Base-by-base conservation (phyloP, 352 stramenopile species). In the Globisporangium acanthophoron region DNA sequence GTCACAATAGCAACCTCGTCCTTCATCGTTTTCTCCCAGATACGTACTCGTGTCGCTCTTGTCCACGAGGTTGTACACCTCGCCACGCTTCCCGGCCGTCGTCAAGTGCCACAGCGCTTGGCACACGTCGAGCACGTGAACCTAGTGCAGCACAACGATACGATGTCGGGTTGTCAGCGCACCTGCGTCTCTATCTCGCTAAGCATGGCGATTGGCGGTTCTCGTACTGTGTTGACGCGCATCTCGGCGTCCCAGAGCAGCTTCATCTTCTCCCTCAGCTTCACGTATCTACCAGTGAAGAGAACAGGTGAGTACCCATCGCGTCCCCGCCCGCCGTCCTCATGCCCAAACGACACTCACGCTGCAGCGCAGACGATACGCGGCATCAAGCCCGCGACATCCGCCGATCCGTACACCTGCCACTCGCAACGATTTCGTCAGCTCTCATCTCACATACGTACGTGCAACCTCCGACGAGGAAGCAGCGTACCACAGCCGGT, bases 211-310 rank as follows among this genome's bases (percentile, higher is more conserved):
- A 24, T 15, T 46, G 7, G 7, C 9, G 3, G 7, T 41, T 24
- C n/a, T 56, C 35, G 50, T 59, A 94, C 85, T 56, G 85, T 95
- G 67, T 95, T 93, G 45, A 95, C 70, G 40, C 84, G 80, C 84
- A 95, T 90, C 63, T 95, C 85, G 0, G 78, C 76, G 52, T 93
- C 82, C 85, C 85, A 95, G 1, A 95, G 67, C 48, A 95, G 60
- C 74, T 89, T 93, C 85, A 95, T 95, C 58, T 90, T 92, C 59
- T 95, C 85, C 33, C 87, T 63, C 35, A 95, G 52, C 70, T 90
- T 88, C 39, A 90, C 78, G 47, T 93, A 93, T 43, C 83, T 93
- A 27, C 12, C 9, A 39, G n/a, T 41, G 13, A 51, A 24, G 16
- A 33, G 5, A 5, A 40, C 20, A 47, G 9, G 6, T 49, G 7